Base-by-base conservation (phyloP, 495 filamentous ascomycete genomes). In the Annulohypoxylon moriforme region DNA sequence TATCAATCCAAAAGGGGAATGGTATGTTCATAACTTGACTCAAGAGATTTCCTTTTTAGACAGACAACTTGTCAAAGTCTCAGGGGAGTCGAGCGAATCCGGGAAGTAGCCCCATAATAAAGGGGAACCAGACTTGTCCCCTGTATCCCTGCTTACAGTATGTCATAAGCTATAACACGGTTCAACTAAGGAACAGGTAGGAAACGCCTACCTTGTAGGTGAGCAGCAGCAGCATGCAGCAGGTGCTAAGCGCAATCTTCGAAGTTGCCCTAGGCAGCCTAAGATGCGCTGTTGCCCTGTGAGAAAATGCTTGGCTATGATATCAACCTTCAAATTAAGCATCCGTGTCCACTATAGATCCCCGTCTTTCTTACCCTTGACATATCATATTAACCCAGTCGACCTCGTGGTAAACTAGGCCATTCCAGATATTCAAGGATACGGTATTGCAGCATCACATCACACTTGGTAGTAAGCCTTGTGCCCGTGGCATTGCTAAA, bases 11-110 rank as follows among this genome's bases (percentile, higher is more conserved):
- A 20, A 60, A 60, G 64, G 13, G 69, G 69, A 68, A 68, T 60
- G 55, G 69, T 31, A 14, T 53, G 47, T 64, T 67, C 29, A 60
- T 64, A 47, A 60, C 64, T 68, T 72, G 69, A 72, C 44, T 72
- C 60, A 68, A 68, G 60, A 64, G 47, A 72, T 72, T 72, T 72
- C 69, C 69, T 68, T 68, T 72, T 72, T 72, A 47, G 69, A 67
- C 49, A 63, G 38, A 60, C 46, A 64, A 20, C 36, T 62, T 64
- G 60, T 60, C 53, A 64, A 72, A 50, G 64, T 72, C 64, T 64
- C 69, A 72, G 64, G 60, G 59, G 64, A 46, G 34, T 49, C 53
- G 69, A 64, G 64, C 64, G 49, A 72, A 68, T 68, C 55, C 60
- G 60, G 64, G 52, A 18, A 67, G n/a, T 1, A 14, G 59, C 47